Evolutionary conservation across 106 monocot genomes (phyloP).

Genomic region (Dendrobium chrysotoxum): DNA sequence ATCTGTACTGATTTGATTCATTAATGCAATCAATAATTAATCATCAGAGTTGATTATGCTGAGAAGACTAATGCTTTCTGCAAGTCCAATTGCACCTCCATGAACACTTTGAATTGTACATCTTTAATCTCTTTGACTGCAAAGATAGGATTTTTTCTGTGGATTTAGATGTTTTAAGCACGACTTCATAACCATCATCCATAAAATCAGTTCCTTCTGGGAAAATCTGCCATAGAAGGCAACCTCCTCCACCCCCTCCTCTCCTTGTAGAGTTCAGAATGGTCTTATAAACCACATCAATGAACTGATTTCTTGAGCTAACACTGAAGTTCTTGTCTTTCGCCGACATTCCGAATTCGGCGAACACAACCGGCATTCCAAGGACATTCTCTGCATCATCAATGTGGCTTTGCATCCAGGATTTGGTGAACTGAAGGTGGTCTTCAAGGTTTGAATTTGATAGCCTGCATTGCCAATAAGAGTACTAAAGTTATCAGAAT

Average conservation of each 20-base stretch:
- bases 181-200: conserved; percentile 76
- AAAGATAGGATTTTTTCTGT: conserved; percentile 42
- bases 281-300: conserved; percentile 44
- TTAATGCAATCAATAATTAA: too few relatives aligned
- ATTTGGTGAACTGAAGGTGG: conserved; percentile 34
- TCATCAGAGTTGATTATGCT: too few relatives aligned
- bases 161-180: conserved; percentile 28
- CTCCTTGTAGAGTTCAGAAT: conserved; percentile 41
- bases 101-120: conserved; percentile 59
- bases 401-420: conserved; percentile 77
- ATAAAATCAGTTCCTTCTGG: conserved; percentile 68
- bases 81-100: conserved; percentile 72
- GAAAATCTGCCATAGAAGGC: conserved; percentile 76
- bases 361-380: conserved; percentile 60
- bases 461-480: conserved; percentile 18
- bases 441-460: conserved; percentile 17
- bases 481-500: too few relatives aligned
- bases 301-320: conserved; percentile 47
- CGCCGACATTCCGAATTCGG: conserved; percentile 60
- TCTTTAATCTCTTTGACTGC: conserved; percentile 55
- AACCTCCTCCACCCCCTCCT: conserved; percentile 56
- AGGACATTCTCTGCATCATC: conserved; percentile 51
- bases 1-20: too few relatives aligned
- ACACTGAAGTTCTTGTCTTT: conserved; percentile 36
- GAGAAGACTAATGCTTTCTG: conserved; percentile 15